Conservation (phyloP, 352 stramenopile genomes). For the Hyaloperonospora brassicae region DNA sequence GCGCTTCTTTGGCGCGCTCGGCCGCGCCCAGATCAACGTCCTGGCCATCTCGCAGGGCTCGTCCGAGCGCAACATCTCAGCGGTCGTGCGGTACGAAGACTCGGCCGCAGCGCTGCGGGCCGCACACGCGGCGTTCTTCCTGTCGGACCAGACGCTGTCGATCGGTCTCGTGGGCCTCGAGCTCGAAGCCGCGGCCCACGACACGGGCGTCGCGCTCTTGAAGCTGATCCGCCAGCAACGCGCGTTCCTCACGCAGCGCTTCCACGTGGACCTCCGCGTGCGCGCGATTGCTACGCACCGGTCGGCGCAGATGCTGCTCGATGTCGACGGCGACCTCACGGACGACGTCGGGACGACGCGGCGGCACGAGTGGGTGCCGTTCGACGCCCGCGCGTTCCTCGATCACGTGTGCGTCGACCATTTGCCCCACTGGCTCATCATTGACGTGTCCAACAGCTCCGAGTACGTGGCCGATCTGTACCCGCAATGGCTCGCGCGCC, state of each 20-base stretch:
- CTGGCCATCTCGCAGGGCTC: conserved; percentile 92
- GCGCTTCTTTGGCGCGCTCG: conserved; percentile 91
- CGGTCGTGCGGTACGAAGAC: conserved; percentile 85
- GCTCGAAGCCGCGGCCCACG: conserved; percentile 35
- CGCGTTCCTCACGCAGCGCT: conserved; percentile 72
- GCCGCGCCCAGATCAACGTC: conserved; percentile 91
- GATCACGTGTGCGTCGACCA: conserved; percentile 81
- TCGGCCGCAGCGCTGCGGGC: conserved; percentile 88
- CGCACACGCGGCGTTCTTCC: conserved; percentile 92
- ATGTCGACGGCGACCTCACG: conserved; percentile 50
- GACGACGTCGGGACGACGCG: conserved; percentile 30
- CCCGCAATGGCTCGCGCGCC: conserved; percentile 81
- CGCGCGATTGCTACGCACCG: conserved; percentile 65
- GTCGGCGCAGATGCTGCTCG: conserved; percentile 53
- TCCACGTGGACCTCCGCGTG: conserved; percentile 80
- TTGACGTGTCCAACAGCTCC: conserved; percentile 89
- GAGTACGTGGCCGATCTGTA: conserved; percentile 81
- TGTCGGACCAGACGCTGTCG: conserved; percentile 89
- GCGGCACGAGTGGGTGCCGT: conserved; percentile 30
- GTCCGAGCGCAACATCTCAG: conserved; percentile 92
- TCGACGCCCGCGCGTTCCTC: conserved; percentile 65
- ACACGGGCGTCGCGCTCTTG: conserved; percentile 83
- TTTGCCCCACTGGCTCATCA: conserved; percentile 88
- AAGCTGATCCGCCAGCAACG: conserved; percentile 80
- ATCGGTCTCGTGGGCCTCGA: conserved; percentile 88